These are phyloP conservation scores for Mycena capillaripes DNA, from an alignment of 768 basidiomycete species.

Conservation along the genomic window DNA sequence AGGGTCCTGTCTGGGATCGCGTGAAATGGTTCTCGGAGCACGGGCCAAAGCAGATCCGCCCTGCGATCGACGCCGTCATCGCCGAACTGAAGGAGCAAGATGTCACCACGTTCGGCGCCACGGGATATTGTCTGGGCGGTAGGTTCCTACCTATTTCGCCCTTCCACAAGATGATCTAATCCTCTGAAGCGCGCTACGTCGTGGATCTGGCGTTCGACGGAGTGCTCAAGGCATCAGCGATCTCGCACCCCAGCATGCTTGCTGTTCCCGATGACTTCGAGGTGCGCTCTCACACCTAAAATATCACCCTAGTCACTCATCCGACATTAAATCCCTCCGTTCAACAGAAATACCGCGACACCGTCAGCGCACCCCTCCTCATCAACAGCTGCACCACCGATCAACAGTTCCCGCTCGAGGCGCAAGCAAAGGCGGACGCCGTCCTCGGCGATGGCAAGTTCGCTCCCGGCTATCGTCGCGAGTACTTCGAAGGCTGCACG, in stretches of 20 bases:
- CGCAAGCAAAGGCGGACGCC: conserved; percentile 12
- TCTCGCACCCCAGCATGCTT: conserved; percentile 50
- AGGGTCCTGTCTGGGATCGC: neutral
- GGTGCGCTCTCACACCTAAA: neutral
- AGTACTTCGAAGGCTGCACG: conserved; percentile 4
- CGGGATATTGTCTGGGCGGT: conserved; percentile 60
- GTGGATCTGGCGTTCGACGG: conserved; percentile 47
- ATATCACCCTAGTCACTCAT: neutral
- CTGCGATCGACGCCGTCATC: conserved; percentile 53
- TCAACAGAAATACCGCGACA: conserved; percentile 10
- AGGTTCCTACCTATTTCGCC: neutral
- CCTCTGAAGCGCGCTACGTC: conserved; percentile 39
- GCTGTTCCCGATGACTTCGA: conserved; percentile 49
- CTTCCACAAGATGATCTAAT: neutral
- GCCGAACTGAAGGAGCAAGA: conserved; percentile 12
- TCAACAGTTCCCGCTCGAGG: neutral
- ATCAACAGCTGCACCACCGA: conserved; percentile 20
- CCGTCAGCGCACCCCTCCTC: conserved; percentile 4
- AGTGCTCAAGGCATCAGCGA: conserved; percentile 39
- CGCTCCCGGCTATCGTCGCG: neutral
- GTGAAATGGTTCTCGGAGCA: conserved; percentile 38
- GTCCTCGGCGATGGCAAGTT: conserved; percentile 18
- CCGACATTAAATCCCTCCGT: too few relatives aligned
- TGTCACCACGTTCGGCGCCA: conserved; percentile 54
- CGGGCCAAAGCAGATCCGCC: conserved; percentile 47